Percentiles rank a stretch among this genome's conserved stretches.
phyloP scores from a whole-genome alignment of 495 filamentous ascomycete species.

The Annulohypoxylon bovei region DNA sequence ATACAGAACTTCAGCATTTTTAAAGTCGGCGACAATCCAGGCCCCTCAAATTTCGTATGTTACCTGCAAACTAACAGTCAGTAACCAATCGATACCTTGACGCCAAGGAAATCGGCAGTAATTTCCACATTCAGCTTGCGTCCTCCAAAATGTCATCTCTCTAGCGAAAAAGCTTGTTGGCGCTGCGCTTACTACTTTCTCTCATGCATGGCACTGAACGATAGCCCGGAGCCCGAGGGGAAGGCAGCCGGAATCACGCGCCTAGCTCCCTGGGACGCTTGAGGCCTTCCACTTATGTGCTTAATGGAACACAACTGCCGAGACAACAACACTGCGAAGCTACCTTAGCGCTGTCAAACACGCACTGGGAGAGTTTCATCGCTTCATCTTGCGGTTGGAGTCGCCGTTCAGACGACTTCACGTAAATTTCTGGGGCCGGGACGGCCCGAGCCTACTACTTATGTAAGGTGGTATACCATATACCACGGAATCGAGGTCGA shows the following conservation, averaged over 20 bases:
- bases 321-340: slow-evolving; percentile 29
- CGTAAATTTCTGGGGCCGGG: slow-evolving; percentile 14
- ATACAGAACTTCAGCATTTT: slow-evolving; percentile 5
- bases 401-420: slow-evolving; percentile 10
- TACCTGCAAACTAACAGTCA: slow-evolving; percentile 6
- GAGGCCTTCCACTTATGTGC: slow-evolving; percentile 6
- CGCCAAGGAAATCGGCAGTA: slow-evolving; percentile 37
- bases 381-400: not conserved
- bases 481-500: slow-evolving; percentile 17
- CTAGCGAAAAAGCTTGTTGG: slow-evolving; percentile 27
- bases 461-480: slow-evolving; percentile 35
- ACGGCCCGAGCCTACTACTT: slow-evolving; percentile 32
- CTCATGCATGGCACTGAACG: slow-evolving; percentile 22
- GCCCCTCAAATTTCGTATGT: slow-evolving; percentile 18
- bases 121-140: slow-evolving; percentile 35
- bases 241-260: slow-evolving; percentile 35
- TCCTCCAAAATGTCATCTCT: slow-evolving; percentile 16
- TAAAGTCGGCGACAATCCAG: slow-evolving; percentile 15
- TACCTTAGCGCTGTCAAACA: slow-evolving; percentile 10
- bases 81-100: slow-evolving; percentile 29
- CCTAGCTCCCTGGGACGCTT: slow-evolving; percentile 21
- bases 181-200: slow-evolving; percentile 40
- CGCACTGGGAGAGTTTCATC: slow-evolving; percentile 25
- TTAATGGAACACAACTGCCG: slow-evolving; percentile 43
- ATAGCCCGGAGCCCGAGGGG: slow-evolving; percentile 11